A percentile compares a stretch with the other conserved stretches of the same genome.
Evolutionary conservation across 148 eudicot genomes (phyloP).

Genomic region (Rhododendron ferrugineum): DNA sequence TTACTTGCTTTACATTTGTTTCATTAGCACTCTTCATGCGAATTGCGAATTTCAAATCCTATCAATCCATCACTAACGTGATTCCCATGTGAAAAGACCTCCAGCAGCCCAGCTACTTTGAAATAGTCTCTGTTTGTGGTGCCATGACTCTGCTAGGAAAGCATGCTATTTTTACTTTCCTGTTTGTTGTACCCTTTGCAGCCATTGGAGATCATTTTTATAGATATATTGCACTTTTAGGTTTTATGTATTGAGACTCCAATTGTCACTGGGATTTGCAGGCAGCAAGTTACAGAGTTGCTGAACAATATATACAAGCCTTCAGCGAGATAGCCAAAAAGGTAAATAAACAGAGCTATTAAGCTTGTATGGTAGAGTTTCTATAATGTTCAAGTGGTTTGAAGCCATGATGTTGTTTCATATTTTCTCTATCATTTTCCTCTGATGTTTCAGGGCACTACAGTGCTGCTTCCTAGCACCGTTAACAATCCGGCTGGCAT

Average conservation of each 20-base stretch:
- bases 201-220: too few species aligned
- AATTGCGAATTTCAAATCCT: too few species aligned
- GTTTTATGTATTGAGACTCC: neutral
- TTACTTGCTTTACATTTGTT: too few species aligned
- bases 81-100: too few species aligned
- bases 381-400: neutral
- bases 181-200: too few species aligned
- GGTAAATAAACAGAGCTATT: constrained; percentile 32
- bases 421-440: neutral
- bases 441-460: constrained; percentile 45
- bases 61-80: too few species aligned
- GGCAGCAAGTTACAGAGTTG: constrained; percentile 85
- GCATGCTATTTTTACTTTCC: too few species aligned
- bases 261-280: constrained; percentile 22
- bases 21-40: too few species aligned
- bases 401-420: neutral
- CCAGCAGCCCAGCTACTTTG: too few species aligned
- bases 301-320: constrained; percentile 81
- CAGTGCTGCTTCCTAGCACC: constrained; percentile 59
- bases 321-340: constrained; percentile 58
- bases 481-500: constrained; percentile 48
- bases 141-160: too few species aligned
- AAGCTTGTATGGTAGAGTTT: neutral
- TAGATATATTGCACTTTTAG: neutral
- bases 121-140: too few species aligned